Conservation (phyloP, 192 early-diverging fungal species). For the Endogone sp. region DNA sequence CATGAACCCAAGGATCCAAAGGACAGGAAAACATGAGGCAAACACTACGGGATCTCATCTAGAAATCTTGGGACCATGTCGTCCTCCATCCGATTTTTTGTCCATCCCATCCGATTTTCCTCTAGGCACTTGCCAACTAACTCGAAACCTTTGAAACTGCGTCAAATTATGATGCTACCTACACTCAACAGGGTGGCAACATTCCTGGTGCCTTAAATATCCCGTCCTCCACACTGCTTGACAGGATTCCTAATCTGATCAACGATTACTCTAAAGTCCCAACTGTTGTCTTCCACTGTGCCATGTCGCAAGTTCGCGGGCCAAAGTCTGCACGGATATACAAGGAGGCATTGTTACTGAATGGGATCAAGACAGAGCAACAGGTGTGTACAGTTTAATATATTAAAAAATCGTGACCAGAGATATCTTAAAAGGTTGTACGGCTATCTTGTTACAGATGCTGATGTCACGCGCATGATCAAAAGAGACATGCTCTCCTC, state of each 20-base stretch:
- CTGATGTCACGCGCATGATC: too few species aligned
- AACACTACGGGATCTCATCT: too few species aligned
- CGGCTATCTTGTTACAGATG: too few species aligned
- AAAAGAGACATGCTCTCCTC: too few species aligned
- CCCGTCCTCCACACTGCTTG: constrained; percentile 58
- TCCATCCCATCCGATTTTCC: too few species aligned
- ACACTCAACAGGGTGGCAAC: constrained; percentile 62
- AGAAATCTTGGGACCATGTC: too few species aligned
- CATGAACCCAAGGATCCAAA: constrained; percentile 12
- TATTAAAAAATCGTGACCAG: too few species aligned
- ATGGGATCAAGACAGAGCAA: constrained; percentile 17
- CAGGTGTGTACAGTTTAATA: constrained; percentile 10
- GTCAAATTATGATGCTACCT: constrained; percentile 1
- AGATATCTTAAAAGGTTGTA: too few species aligned
- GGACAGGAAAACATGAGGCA: constrained; percentile 1
- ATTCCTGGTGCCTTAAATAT: constrained; percentile 77
- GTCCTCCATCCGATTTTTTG: too few species aligned
- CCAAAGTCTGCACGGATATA: constrained; percentile 70
- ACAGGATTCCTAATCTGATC: constrained; percentile 35
- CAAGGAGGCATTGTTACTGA: constrained; percentile 35
- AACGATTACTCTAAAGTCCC: constrained; percentile 56
- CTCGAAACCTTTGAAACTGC: too few species aligned
- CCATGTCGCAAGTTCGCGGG: constrained; percentile 78
- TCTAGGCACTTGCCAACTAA: too few species aligned
- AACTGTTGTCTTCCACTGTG: constrained; percentile 80